Base-by-base conservation (phyloP, 2,329 filamentous ascomycete species). In the Fonsecaea multimorphosa region DNA sequence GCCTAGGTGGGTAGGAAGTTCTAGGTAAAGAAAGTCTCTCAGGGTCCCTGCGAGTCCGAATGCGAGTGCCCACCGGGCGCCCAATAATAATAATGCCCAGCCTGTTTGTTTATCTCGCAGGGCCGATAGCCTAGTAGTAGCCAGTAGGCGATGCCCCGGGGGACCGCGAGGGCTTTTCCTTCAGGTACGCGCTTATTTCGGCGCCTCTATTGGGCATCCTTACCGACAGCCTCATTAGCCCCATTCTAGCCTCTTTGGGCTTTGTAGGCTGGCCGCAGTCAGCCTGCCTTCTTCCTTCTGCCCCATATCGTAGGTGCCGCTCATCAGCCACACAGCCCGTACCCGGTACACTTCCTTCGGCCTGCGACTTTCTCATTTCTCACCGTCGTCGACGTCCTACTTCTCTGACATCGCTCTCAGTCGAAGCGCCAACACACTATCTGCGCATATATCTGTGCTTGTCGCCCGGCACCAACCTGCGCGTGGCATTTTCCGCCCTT, bases 111-210 rank as follows among this genome's bases (percentile, higher is more conserved):
- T 11, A 49, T 24, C 44, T 22, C 19, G 19, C 5, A 2, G 44
- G 38, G 44, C 19, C 7, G 44, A 5, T 22, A 11, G n/a, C n/a
- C n/a, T n/a, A n/a, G n/a, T n/a, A n/a, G n/a, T n/a, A n/a, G 19
- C 44, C 19, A 49, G 8, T 49, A 49, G 8, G 6, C n/a, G 19
- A 24, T 9, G 19, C 44, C 22, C 8, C 7, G 19, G 3, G 1
- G 19, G 6, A 4, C 16, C 38, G 19, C 19, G 22, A 49, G 44
- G 44, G 19, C 44, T 58, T 32, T 38, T 44, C 31, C 52, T 22
- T n/a, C 19, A 44, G 29, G 27, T 46, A 49, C 34, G 61, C 61
- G 61, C 61, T 64, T 54, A 49, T 32, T 58, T 55, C 32, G 31
- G 44, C 32, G 8, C 4, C n/a, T 38, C 46, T 24, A 64, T 64